Conservation (phyloP, 2,329 filamentous ascomycete species). For the Chalaropsis thielavioides region DNA sequence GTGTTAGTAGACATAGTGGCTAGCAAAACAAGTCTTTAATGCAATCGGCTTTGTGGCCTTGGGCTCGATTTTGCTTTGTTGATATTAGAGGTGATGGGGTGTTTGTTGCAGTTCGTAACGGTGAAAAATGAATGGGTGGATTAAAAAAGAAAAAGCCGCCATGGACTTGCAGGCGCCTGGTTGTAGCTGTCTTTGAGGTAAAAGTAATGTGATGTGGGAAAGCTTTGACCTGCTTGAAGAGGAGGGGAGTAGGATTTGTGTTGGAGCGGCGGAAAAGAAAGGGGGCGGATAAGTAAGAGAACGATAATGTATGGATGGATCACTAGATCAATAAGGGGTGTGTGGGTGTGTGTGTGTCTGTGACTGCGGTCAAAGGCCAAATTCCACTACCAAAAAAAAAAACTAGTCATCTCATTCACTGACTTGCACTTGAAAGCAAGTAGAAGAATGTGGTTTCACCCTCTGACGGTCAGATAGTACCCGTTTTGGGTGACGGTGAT, state of each 20-base stretch:
- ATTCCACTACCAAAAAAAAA: neutral
- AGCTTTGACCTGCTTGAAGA: conserved; percentile 14
- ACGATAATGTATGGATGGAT: conserved; percentile 3
- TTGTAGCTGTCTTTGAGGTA: conserved; percentile 2
- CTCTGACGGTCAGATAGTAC: neutral
- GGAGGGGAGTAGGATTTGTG: conserved; percentile 8
- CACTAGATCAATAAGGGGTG: conserved; percentile 9
- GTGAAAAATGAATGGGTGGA: neutral
- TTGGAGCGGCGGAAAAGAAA: conserved; percentile 11
- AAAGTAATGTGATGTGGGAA: conserved; percentile 7
- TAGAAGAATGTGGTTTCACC: neutral
- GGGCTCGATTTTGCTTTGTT: conserved; percentile 5
- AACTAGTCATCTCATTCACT: neutral
- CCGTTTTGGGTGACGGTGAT: neutral
- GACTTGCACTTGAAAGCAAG: neutral
- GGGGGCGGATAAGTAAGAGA: conserved; percentile 6
- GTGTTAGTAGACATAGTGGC: conserved; percentile 15
- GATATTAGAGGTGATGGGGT: neutral
- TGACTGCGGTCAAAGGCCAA: neutral
- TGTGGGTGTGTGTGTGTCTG: neutral
- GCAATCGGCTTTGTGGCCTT: neutral
- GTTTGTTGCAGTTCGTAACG: neutral
- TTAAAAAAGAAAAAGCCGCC: neutral
- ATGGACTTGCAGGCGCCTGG: conserved; percentile 3
- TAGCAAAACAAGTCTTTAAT: neutral